Conservation (phyloP, 306 rosid species). For the Crotalaria pallida region DNA sequence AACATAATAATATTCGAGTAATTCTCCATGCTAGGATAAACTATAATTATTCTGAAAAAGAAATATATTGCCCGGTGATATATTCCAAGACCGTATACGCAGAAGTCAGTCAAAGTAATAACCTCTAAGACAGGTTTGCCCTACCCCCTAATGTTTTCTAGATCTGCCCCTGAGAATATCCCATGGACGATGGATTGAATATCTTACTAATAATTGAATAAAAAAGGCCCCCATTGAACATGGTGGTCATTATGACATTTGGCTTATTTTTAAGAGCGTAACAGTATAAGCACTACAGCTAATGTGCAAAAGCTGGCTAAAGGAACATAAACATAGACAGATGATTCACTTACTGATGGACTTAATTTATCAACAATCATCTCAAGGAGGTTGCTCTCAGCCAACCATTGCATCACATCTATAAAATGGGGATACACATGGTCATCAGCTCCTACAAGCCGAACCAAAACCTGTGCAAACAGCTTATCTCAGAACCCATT, state of each 20-base stretch:
- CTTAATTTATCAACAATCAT: slow-evolving; percentile 91
- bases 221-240: not conserved
- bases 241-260: not conserved
- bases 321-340: slow-evolving; percentile 13
- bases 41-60: too few relatives aligned
- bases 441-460: slow-evolving; percentile 89
- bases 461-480: slow-evolving; percentile 79
- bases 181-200: not conserved
- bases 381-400: slow-evolving; percentile 91
- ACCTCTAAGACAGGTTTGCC: too few relatives aligned
- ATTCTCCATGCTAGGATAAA: too few relatives aligned
- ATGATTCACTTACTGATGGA: slow-evolving; percentile 70
- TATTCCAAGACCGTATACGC: too few relatives aligned
- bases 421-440: slow-evolving; percentile 90
- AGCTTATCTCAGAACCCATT: slow-evolving; percentile 27
- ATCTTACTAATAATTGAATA: not conserved
- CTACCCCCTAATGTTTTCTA: too few relatives aligned
- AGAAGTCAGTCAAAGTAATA: too few relatives aligned
- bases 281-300: not conserved
- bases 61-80: too few relatives aligned
- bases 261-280: not conserved
- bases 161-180: not conserved
- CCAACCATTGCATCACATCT: slow-evolving; percentile 97
- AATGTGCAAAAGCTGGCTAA: slow-evolving; percentile 6
- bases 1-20: too few relatives aligned